A percentile compares a stretch with the other conserved stretches of the same genome.
Conservation (phyloP, 192 early-diverging fungal species). For the Coemansia sp. region DNA sequence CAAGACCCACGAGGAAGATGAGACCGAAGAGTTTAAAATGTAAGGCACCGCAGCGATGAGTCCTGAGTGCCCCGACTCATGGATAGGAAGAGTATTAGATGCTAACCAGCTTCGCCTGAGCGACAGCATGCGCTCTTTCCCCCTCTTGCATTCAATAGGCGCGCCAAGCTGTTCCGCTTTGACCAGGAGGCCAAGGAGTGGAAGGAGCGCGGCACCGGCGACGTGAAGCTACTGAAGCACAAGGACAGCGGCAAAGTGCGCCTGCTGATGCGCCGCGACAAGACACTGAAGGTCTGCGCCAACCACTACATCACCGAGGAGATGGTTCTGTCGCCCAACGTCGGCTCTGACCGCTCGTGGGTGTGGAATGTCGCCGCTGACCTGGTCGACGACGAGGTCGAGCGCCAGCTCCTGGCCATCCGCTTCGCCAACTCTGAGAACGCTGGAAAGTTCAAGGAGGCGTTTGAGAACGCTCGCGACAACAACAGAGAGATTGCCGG, state of each 20-base stretch:
- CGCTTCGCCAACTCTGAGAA: slow-evolving; percentile 97
- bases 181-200: slow-evolving; percentile 91
- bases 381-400: slow-evolving; percentile 86
- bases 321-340: slow-evolving; percentile 91
- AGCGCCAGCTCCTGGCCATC: slow-evolving; percentile 88
- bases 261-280: slow-evolving; percentile 98
- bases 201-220: slow-evolving; percentile 99
- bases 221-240: slow-evolving; percentile 95
- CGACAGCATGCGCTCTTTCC: not conserved
- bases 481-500: slow-evolving; percentile 36
- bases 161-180: slow-evolving; percentile 98
- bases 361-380: slow-evolving; percentile 94
- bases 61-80: too few species aligned
- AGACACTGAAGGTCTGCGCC: slow-evolving; percentile 98
- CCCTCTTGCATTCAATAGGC: slow-evolving; percentile 41
- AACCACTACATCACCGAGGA: slow-evolving; percentile 93
- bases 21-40: slow-evolving; percentile 87
- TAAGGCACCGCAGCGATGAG: slow-evolving; percentile 60
- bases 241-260: slow-evolving; percentile 88
- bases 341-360: slow-evolving; percentile 99
- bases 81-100: not conserved
- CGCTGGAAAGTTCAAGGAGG: slow-evolving; percentile 90
- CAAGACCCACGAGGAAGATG: slow-evolving; percentile 97
- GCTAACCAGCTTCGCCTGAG: not conserved
- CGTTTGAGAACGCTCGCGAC: slow-evolving; percentile 77